Evolutionary conservation across 768 basidiomycete species (phyloP).

Genomic region (Tylopilus vinaceipallidus): DNA sequence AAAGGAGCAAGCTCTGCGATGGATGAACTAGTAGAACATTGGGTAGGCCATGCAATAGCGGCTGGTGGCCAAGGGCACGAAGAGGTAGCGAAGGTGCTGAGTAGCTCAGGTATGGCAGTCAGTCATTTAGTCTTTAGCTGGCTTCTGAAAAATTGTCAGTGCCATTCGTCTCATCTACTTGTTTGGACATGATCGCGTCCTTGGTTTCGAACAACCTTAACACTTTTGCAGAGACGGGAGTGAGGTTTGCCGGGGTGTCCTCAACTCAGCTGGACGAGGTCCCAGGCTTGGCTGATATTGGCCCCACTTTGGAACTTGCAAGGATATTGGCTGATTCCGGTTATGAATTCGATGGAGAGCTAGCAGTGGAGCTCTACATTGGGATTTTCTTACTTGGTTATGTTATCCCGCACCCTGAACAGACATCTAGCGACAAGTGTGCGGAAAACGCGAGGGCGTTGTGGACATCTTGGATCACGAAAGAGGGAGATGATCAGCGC

Average conservation of each 20-base stretch:
- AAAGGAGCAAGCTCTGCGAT: slow-evolving; percentile 44
- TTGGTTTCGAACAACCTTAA: slow-evolving; percentile 15
- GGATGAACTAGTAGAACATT: slow-evolving; percentile 38
- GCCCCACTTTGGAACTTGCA: slow-evolving; percentile 9
- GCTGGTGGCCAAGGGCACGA: background rate
- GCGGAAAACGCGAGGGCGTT: slow-evolving; percentile 26
- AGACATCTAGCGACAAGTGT: slow-evolving; percentile 8
- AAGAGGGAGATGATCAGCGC: slow-evolving; percentile 10
- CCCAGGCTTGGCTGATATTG: background rate
- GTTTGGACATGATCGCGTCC: slow-evolving; percentile 17
- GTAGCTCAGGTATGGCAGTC: slow-evolving; percentile 16
- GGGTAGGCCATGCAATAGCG: slow-evolving; percentile 10
- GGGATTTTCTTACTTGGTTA: slow-evolving; percentile 24
- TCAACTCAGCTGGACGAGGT: background rate
- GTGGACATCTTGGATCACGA: slow-evolving; percentile 30
- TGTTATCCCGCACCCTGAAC: slow-evolving; percentile 12
- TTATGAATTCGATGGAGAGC: slow-evolving; percentile 19
- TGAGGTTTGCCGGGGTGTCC: slow-evolving; percentile 14
- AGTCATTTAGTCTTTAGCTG: background rate
- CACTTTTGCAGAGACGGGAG: slow-evolving; percentile 11
- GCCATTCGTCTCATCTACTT: slow-evolving; percentile 21
- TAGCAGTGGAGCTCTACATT: slow-evolving; percentile 20
- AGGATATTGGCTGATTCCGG: slow-evolving; percentile 17
- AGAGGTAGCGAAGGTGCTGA: slow-evolving; percentile 11
- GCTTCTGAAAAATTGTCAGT: slow-evolving; percentile 8